These are phyloP conservation scores for Leptomonas pyrrhocoris DNA, from an alignment of 208 protist species.

Conservation along the genomic window DNA sequence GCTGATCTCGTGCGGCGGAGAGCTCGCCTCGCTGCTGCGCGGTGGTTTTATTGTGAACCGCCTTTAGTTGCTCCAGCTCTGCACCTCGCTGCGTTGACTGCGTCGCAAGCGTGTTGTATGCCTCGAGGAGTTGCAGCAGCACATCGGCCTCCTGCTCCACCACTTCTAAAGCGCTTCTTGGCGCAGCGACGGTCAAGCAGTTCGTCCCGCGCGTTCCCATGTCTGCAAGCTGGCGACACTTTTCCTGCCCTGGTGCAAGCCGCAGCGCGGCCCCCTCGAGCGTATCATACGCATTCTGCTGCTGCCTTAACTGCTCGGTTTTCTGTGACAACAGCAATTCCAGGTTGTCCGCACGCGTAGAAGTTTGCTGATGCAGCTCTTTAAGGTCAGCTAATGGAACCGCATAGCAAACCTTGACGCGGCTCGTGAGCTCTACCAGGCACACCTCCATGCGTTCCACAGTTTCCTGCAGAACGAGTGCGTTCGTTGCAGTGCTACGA, in stretches of 20 bases:
- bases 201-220: background rate
- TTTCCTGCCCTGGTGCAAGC: constrained; percentile 1
- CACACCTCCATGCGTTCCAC: background rate
- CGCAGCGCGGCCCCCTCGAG: background rate
- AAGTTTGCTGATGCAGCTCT: background rate
- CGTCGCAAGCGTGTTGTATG: background rate
- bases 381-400: background rate
- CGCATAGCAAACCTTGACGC: background rate
- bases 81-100: background rate
- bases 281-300: background rate
- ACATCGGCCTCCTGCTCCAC: constrained; percentile 1
- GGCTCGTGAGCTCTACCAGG: background rate
- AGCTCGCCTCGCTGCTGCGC: background rate
- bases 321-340: background rate
- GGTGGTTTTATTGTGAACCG: background rate
- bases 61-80: background rate
- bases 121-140: background rate
- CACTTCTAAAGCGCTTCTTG: background rate
- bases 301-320: background rate
- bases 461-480: background rate
- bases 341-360: background rate
- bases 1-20: background rate
- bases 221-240: background rate
- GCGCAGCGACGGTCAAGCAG: background rate
- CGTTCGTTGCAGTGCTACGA: background rate